Evolutionary conservation across 2,329 filamentous ascomycete species (phyloP).

Genomic region (Orbilia brochopaga): DNA sequence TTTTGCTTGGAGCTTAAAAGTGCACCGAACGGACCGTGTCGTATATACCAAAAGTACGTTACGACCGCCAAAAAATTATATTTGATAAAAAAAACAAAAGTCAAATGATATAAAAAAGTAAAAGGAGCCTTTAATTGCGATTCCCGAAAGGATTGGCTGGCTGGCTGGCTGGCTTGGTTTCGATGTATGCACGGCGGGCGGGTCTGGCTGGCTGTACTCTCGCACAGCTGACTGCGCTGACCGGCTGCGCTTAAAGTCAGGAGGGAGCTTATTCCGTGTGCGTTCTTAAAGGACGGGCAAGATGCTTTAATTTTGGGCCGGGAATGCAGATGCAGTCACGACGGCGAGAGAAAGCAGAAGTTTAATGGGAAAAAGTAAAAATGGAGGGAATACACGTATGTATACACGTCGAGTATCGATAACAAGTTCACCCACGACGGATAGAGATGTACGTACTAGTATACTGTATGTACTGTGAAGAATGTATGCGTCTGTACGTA

Average conservation of each 20-base stretch:
- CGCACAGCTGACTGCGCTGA: constrained; percentile 45
- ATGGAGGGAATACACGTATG: not conserved
- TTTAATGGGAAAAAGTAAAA: constrained; percentile 14
- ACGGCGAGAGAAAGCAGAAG: not conserved
- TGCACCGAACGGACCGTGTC: not conserved
- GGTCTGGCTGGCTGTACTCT: constrained; percentile 36
- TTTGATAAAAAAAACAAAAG: not conserved
- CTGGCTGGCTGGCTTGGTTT: constrained; percentile 8
- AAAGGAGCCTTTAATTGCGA: constrained; percentile 10
- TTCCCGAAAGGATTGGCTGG: constrained; percentile 27
- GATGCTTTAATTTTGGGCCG: constrained; percentile 1
- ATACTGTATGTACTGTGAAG: not conserved
- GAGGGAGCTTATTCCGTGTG: constrained; percentile 34
- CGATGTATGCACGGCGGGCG: constrained; percentile 11
- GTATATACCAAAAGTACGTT: not conserved
- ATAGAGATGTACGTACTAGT: not conserved
- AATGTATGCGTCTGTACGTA: not conserved
- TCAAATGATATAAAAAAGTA: constrained; percentile 2
- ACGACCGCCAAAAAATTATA: not conserved
- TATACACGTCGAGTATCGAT: constrained; percentile 5
- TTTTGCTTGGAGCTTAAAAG: constrained; percentile 6
- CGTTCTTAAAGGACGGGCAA: not conserved
- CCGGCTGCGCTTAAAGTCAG: constrained; percentile 45
- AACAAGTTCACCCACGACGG: not conserved
- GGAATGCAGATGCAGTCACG: not conserved